Evolutionary conservation across 208 protist species (phyloP).

Genomic region (Wallacemonas sp.): DNA sequence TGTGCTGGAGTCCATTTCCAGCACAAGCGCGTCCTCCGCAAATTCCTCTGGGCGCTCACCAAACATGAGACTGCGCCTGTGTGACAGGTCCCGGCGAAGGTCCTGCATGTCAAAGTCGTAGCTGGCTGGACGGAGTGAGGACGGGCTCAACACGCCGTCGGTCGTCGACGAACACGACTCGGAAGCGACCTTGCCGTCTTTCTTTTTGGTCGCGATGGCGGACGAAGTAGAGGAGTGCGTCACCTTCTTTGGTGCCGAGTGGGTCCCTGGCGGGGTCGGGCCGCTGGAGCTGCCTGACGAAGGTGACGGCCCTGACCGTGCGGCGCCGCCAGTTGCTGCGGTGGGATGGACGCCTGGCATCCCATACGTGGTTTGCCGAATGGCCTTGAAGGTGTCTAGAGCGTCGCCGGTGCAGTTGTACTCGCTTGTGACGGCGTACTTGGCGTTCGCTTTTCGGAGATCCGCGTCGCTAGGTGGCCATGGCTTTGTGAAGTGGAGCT

Average conservation of each 20-base stretch:
- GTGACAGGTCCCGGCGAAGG: constrained; percentile 53
- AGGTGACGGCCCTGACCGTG: too few relatives aligned
- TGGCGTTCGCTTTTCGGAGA: background rate
- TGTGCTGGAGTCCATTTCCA: constrained; percentile 9
- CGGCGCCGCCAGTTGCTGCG: too few relatives aligned
- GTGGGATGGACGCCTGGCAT: too few relatives aligned
- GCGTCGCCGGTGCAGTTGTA: constrained; percentile 32
- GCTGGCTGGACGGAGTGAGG: background rate
- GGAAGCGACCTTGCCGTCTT: too few relatives aligned
- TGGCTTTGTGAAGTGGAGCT: constrained; percentile 46
- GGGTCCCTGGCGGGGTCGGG: too few relatives aligned
- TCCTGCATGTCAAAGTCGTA: constrained; percentile 41
- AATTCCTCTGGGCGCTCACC: constrained; percentile 30
- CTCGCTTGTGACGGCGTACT: constrained; percentile 23
- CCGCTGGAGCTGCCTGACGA: too few relatives aligned
- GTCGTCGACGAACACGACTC: too few relatives aligned
- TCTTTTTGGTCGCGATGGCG: too few relatives aligned
- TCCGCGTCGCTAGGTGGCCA: constrained; percentile 34
- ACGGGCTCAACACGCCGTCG: background rate
- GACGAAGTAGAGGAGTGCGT: too few relatives aligned
- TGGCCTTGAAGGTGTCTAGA: constrained; percentile 29
- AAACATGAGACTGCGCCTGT: constrained; percentile 44
- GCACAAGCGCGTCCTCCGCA: constrained; percentile 5
- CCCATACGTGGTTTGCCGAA: constrained; percentile 32
- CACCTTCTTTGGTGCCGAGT: too few relatives aligned